These are phyloP conservation scores for Talaromyces verruculosus DNA, from an alignment of 2,329 filamentous ascomycete species.

Conservation along the genomic window DNA sequence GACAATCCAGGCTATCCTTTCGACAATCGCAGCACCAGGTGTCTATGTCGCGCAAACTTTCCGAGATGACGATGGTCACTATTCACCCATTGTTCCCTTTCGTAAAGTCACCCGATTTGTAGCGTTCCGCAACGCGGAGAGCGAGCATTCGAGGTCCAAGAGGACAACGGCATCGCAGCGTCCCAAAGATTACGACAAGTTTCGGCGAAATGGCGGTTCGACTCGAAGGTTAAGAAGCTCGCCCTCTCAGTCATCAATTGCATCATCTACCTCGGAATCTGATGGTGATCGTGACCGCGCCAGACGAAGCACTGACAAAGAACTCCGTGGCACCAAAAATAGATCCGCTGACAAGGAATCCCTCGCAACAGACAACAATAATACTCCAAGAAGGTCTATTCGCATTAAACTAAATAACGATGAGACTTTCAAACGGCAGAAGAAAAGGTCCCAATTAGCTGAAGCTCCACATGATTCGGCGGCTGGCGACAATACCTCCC, in stretches of 20 bases:
- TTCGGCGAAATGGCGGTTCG: slow-evolving; percentile 31
- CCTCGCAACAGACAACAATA: slow-evolving; percentile 59
- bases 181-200: slow-evolving; percentile 27
- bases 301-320: slow-evolving; percentile 24
- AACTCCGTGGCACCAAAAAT: background rate
- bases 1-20: slow-evolving; percentile 74
- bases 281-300: slow-evolving; percentile 46
- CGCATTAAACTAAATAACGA: slow-evolving; percentile 87
- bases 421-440: slow-evolving; percentile 70
- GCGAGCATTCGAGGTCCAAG: slow-evolving; percentile 25
- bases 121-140: slow-evolving; percentile 16
- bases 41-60: slow-evolving; percentile 81
- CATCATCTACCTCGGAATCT: slow-evolving; percentile 56
- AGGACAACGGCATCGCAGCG: slow-evolving; percentile 27
- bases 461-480: slow-evolving; percentile 30
- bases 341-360: background rate
- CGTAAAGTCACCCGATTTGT: slow-evolving; percentile 55
- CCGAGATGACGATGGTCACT: slow-evolving; percentile 75
- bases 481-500: slow-evolving; percentile 25
- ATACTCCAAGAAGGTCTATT: slow-evolving; percentile 74
- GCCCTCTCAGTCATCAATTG: slow-evolving; percentile 44
- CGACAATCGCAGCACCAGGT: slow-evolving; percentile 74
- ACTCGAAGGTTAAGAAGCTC: slow-evolving; percentile 35
- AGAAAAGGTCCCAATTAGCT: slow-evolving; percentile 34
- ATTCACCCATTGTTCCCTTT: slow-evolving; percentile 74